These are phyloP conservation scores for Pontederia paniculata DNA, from an alignment of 176 grass and related monocot species.

Conservation along the genomic window DNA sequence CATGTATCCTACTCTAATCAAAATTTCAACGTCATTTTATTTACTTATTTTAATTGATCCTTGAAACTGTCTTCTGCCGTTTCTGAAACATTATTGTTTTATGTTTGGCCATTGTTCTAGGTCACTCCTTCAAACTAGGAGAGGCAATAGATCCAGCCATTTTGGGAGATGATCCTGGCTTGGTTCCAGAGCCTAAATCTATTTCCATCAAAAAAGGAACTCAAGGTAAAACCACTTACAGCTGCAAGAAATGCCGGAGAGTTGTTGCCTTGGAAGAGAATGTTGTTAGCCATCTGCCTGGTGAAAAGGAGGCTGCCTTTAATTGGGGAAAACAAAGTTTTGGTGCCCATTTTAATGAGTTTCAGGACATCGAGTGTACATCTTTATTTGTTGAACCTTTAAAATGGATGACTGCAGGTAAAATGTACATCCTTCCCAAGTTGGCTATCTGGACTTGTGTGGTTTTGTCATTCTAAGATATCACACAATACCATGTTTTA, in stretches of 20 bases:
- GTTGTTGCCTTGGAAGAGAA: slow-evolving; percentile 56
- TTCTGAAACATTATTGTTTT: no score
- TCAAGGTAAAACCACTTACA: slow-evolving; percentile 38
- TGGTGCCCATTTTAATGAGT: slow-evolving; percentile 12
- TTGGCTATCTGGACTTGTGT: background rate
- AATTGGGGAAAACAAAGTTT: slow-evolving; percentile 53
- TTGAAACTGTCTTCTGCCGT: no score
- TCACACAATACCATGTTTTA: background rate
- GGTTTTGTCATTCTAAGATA: background rate
- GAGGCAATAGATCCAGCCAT: slow-evolving; percentile 52
- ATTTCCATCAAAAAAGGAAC: background rate
- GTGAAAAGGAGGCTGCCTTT: slow-evolving; percentile 70
- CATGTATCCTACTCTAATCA: no score
- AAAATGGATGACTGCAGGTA: slow-evolving; percentile 97
- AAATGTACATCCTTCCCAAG: background rate
- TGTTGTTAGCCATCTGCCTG: slow-evolving; percentile 56
- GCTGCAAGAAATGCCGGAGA: slow-evolving; percentile 88
- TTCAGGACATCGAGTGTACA: slow-evolving; percentile 60
- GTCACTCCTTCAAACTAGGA: slow-evolving; percentile 59
- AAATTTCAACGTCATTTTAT: no score
- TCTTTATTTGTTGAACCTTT: slow-evolving; percentile 86
- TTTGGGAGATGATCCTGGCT: slow-evolving; percentile 70
- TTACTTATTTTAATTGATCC: no score
- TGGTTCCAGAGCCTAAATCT: slow-evolving; percentile 25
- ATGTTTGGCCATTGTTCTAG: slow-evolving; percentile 12